These are phyloP conservation scores for Candida glaebosa DNA, from an alignment of 805 yeast species.

Conservation along the genomic window DNA sequence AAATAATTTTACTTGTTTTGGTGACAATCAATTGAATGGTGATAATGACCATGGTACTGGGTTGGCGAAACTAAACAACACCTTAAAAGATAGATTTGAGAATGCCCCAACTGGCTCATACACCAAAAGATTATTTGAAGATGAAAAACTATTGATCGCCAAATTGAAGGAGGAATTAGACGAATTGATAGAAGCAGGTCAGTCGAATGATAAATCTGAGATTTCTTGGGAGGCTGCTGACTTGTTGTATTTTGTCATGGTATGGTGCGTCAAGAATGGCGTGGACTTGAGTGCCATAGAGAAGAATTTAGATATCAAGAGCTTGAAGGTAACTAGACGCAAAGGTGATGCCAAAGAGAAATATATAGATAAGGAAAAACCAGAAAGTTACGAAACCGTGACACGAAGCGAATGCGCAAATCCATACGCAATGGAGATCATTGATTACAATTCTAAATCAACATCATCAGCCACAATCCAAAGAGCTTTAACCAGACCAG, in stretches of 20 bases:
- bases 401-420: conserved; percentile 18
- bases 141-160: conserved; percentile 70
- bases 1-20: conserved; percentile 70
- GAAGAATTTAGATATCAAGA: conserved; percentile 76
- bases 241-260: conserved; percentile 55
- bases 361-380: conserved; percentile 42
- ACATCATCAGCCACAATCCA: conserved; percentile 42
- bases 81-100: conserved; percentile 56
- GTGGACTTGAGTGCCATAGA: conserved; percentile 81
- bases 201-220: conserved; percentile 32
- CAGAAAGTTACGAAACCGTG: conserved; percentile 6
- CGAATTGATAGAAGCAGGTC: conserved; percentile 82
- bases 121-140: conserved; percentile 82
- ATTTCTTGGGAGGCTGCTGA: conserved; percentile 98
- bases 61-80: conserved; percentile 60
- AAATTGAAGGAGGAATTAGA: conserved; percentile 96
- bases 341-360: conserved; percentile 93
- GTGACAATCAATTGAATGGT: conserved; percentile 32
- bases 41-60: conserved; percentile 56
- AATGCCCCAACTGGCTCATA: conserved; percentile 92
- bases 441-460: conserved; percentile 37
- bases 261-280: conserved; percentile 62
- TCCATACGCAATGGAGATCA: conserved; percentile 49
- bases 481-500: conserved; percentile 83
- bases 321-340: conserved; percentile 84